These are phyloP conservation scores for Wallacemonas sp. DNA, from an alignment of 208 protist species.

Conservation along the genomic window DNA sequence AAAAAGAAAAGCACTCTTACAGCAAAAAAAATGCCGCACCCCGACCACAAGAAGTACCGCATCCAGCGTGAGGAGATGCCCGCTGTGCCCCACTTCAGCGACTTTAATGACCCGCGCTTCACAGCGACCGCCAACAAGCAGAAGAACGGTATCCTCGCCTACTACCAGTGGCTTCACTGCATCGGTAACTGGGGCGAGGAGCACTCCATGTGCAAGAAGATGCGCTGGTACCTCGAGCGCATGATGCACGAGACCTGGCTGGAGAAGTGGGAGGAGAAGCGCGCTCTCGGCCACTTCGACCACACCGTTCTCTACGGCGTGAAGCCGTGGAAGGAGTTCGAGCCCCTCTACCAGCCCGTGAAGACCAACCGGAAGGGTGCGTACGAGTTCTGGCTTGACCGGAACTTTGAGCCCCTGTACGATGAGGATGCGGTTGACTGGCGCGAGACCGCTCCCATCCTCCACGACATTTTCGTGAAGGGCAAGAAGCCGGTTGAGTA, in stretches of 20 bases:
- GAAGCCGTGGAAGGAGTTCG: constrained; percentile 90
- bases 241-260: constrained; percentile 90
- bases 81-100: constrained; percentile 80
- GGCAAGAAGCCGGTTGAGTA: constrained; percentile 83
- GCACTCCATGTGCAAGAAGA: constrained; percentile 93
- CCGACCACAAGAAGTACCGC: constrained; percentile 84
- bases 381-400: constrained; percentile 90
- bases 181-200: constrained; percentile 92
- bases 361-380: constrained; percentile 90
- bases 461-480: constrained; percentile 89
- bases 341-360: constrained; percentile 89
- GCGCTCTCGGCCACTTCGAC: constrained; percentile 87
- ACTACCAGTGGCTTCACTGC: constrained; percentile 93
- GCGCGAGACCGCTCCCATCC: constrained; percentile 84
- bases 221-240: constrained; percentile 89
- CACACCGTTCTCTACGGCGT: constrained; percentile 85
- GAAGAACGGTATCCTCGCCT: constrained; percentile 89
- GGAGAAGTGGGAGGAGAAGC: constrained; percentile 91
- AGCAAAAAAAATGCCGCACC: constrained; percentile 66
- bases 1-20: constrained; percentile 15
- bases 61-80: constrained; percentile 84
- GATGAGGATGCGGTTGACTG: constrained; percentile 76
- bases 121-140: constrained; percentile 70
- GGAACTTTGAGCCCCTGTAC: constrained; percentile 85
- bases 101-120: constrained; percentile 88